Percentiles rank a stretch among this genome's conserved stretches.
phyloP scores from a whole-genome alignment of 2,329 filamentous ascomycete species.

The Pestalotiopsis sp. region DNA sequence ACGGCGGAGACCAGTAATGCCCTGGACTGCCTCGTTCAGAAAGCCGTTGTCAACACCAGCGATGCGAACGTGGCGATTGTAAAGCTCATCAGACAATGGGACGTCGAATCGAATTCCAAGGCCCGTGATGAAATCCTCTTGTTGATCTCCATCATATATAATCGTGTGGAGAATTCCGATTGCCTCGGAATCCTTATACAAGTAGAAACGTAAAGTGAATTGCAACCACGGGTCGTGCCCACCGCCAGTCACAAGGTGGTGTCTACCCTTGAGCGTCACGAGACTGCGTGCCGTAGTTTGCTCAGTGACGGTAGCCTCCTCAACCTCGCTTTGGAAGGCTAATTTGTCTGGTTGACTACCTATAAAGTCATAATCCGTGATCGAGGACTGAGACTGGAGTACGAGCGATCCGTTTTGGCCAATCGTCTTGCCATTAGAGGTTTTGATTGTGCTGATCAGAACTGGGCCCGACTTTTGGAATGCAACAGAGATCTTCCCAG shows the following conservation, averaged over 20 bases:
- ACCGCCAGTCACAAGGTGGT: constrained; percentile 31
- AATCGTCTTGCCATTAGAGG: constrained; percentile 42
- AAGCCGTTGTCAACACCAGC: constrained; percentile 58
- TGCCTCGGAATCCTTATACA: constrained; percentile 59
- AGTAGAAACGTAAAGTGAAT: constrained; percentile 59
- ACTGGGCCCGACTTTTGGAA: constrained; percentile 46
- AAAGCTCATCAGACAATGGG: constrained; percentile 55
- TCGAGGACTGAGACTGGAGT: constrained; percentile 52
- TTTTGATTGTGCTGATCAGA: constrained; percentile 43
- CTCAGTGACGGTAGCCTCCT: constrained; percentile 51
- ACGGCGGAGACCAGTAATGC: constrained; percentile 59
- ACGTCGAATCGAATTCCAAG: constrained; percentile 60
- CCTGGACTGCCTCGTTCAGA: constrained; percentile 60
- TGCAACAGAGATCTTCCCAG: constrained; percentile 43
- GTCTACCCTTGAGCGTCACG: constrained; percentile 46
- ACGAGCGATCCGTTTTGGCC: constrained; percentile 53
- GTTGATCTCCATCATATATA: constrained; percentile 54
- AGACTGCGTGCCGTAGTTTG: constrained; percentile 46
- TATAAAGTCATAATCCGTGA: constrained; percentile 40
- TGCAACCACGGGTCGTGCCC: constrained; percentile 54
- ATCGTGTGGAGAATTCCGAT: constrained; percentile 59
- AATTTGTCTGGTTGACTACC: constrained; percentile 32
- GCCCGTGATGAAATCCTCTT: constrained; percentile 54
- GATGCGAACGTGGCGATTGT: constrained; percentile 62
- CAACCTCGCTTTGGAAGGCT: constrained; percentile 54